Evolutionary conservation across 305 asterid species (phyloP).

Genomic region (Plantago lanceolata): DNA sequence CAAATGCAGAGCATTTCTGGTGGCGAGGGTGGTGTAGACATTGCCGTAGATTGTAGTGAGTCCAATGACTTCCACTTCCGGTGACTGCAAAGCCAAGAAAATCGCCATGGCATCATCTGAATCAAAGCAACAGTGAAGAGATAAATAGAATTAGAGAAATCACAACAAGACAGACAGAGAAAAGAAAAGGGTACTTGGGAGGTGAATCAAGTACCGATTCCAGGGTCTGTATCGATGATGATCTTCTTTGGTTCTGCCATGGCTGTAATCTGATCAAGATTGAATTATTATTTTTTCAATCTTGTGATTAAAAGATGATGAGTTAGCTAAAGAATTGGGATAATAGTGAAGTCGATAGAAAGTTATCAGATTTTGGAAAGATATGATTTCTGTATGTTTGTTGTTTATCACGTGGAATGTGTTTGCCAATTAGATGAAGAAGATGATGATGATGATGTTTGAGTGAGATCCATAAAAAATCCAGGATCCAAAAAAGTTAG

Average conservation of each 20-base stretch:
- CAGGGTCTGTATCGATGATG: constrained; percentile 95
- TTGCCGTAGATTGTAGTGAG: constrained; percentile 92
- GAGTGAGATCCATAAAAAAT: too few relatives aligned
- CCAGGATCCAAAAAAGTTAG: too few relatives aligned
- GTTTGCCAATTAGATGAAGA: too few relatives aligned
- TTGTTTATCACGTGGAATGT: too few relatives aligned
- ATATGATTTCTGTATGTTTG: too few relatives aligned
- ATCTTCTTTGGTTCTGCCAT: constrained; percentile 79
- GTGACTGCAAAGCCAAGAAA: constrained; percentile 83
- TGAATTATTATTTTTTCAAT: too few relatives aligned
- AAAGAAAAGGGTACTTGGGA: background rate
- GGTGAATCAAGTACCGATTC: constrained; percentile 51
- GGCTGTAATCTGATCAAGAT: constrained; percentile 15
- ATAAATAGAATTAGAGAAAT: background rate
- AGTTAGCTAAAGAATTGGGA: too few relatives aligned
- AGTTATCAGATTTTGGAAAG: too few relatives aligned
- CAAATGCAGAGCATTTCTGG: constrained; percentile 94
- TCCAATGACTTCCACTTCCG: constrained; percentile 89
- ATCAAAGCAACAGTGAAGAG: background rate
- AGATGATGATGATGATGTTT: too few relatives aligned
- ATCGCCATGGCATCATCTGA: constrained; percentile 99
- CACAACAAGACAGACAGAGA: too few relatives aligned
- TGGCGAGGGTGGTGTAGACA: constrained; percentile 91
- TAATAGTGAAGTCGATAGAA: too few relatives aligned
- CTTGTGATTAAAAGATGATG: background rate